Evolutionary conservation across 108 stramenopile genomes (phyloP), one percentile per base, ranked within the genome.

Genomic region (Cyclotella choctawhatcheeana): DNA sequence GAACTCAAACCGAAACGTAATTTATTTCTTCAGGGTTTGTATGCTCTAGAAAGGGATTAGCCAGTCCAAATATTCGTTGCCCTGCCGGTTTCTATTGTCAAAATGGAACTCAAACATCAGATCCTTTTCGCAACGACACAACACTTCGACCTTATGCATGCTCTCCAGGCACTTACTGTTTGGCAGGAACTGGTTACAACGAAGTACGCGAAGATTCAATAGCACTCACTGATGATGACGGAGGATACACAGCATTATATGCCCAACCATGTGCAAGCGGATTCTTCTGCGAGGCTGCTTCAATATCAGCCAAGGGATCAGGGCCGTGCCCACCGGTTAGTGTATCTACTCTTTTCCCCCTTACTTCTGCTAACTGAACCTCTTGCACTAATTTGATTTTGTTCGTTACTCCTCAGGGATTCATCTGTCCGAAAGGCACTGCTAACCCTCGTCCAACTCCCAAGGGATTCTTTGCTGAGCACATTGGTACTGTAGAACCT

Each of bases 11-110:
- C 40, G 13, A 43, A 13, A 43, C 54, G 69, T 69, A 20, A 87
- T 86, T 43, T 6, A 10, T 10, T 60, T 62, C 64, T 24, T 37
- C n/a, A 58, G 66, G 68, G 29, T 93, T 88, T 71, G 90, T 71
- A 26, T 96, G 95, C 66, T 77, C 74, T 2, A 87, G 66, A 48
- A 86, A 83, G 25, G 83, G 84, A 17, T 77, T 95, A 8, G 51
- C 77, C 0, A 67, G 83, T 16, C 92, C 92, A 16, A 93, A 95
- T 56, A 59, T 74, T 10, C 44, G 44, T 20, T 89, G 90, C 63
- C 88, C 90, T 21, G 88, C 88, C 29, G 94, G 94, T 8, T 93
- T 88, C 60, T 96, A 90, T 74, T 96, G 95, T 64, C 78, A 55
- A 40, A 89, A 82, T 59, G 93, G 93, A 22, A 94, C 95, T 25